Base-by-base conservation (phyloP, 768 basidiomycete species). In the Suillus occidentalis region DNA sequence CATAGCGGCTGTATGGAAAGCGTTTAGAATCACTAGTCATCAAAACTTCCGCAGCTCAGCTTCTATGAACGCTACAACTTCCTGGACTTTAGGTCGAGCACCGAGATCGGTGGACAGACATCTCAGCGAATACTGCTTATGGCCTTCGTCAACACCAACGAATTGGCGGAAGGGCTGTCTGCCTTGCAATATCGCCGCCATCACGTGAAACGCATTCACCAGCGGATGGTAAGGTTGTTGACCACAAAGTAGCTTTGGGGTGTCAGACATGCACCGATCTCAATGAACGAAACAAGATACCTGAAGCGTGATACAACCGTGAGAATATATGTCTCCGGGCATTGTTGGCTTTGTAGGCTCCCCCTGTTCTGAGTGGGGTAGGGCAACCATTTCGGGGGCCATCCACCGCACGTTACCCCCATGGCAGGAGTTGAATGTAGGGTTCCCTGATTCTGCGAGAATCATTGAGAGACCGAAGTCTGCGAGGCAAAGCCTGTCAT, bases 321-420 rank as follows among this genome's bases (percentile, higher is more conserved):
- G 79, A 0, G 82, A 82, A 16, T 77, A 81, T 14, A 74, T 63
- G 66, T 81, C 80, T 3, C 74, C 69, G n/a, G 65, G 65, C 52
- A n/a, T 49, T 12, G 79, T 78, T 9, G 71, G 58, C 22, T 13
- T 59, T 20, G 25, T 20, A 6, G 6, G 53, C 20, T 61, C 65
- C 28, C 55, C 65, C 66, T 40, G 69, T 60, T 40, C 42, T 42
- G 16, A 18, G 7, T 42, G 65, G 53, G 62, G 45, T 68, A 22
- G n/a, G 63, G 61, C 66, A 31, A 76, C 55, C 45, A 82, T 70
- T 62, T 81, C 80, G 2, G 72, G 69, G 2, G 80, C 77, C 77
- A 81, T 80, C 70, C 80, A 82, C n/a, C 79, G 71, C 45, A 74
- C 71, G 14, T 78, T 81, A 12, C 73, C 73, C 22, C 74, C 76